A percentile compares a stretch with the other conserved stretches of the same genome.
Evolutionary conservation across 495 filamentous ascomycete species (phyloP).

Genomic region (Penicillium simplicissimum): DNA sequence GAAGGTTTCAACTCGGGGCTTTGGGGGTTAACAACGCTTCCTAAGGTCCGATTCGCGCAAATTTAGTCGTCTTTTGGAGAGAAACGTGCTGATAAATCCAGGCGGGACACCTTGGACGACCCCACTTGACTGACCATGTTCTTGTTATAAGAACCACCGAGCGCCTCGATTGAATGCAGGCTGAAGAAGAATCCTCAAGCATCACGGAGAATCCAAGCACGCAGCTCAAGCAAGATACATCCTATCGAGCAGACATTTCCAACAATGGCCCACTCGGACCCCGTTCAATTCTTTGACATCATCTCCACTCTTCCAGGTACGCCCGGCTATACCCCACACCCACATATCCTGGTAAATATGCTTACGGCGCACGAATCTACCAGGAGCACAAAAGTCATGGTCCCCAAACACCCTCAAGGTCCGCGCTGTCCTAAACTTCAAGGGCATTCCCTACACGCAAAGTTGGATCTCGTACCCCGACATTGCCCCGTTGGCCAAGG

Average conservation of each 20-base stretch:
- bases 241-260: not conserved
- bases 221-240: not conserved
- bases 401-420: slow-evolving; percentile 44
- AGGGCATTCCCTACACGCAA: slow-evolving; percentile 43
- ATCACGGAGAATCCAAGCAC: not conserved
- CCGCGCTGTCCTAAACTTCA: slow-evolving; percentile 43
- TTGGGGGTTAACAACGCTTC: not conserved
- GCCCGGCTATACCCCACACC: not conserved
- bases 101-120: not conserved
- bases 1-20: not conserved
- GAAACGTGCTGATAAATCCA: slow-evolving; percentile 15
- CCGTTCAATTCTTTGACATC: slow-evolving; percentile 46
- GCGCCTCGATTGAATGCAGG: not conserved
- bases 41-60: not conserved
- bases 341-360: not conserved
- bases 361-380: not conserved
- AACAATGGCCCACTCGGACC: slow-evolving; percentile 31
- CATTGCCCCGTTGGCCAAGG: slow-evolving; percentile 35
- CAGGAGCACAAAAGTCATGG: slow-evolving; percentile 41
- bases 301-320: slow-evolving; percentile 36
- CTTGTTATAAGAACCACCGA: slow-evolving; percentile 4
- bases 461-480: slow-evolving; percentile 46
- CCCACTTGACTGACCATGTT: not conserved
- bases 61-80: too few species aligned
- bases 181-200: not conserved